Evolutionary conservation across 164 flowering plant species (phyloP), one percentile per base, ranked within the genome.

Genomic region (Berberis vulgaris): DNA sequence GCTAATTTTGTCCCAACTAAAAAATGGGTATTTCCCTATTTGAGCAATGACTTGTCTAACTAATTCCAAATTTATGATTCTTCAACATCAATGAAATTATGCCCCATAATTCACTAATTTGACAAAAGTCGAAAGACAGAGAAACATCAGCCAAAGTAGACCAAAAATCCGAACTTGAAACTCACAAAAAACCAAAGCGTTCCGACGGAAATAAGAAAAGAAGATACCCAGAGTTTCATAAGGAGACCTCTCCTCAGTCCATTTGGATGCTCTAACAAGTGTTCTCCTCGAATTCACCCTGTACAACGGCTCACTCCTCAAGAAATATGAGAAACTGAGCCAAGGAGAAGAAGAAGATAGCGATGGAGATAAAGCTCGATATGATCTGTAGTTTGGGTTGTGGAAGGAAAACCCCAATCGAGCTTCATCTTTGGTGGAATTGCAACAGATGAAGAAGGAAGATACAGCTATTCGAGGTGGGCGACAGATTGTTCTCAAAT

Each of bases 141-240:
- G 26, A 26, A 26, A 26, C 26, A 26, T 26, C 26, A 26, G 26
- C 26, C 26, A 26, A 26, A 26, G 26, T 26, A 26, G 26, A 26
- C 26, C 0, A 26, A 26, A 26, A 26, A 26, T 26, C 26, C 26
- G 0, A 26, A 26, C 26, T 26, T 11, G 45, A 6, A 63, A 63
- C 10, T n/a, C 38, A 58, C 0, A 6, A 41, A 47, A 38, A 65
- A n/a, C 10, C 13, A 3, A 52, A 7, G 13, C 0, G 10, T 10
- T 6, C 3, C 55, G n/a, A 52, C 13, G 13, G n/a, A 52, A 49
- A 6, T 49, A 6, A 6, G 52, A 9, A 1, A 1, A 13, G 1
- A 2, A 2, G 1, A 41, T 78, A 89, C 97, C 97, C 1, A 90
- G 87, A 13, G 86, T 86, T 46, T 87, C 88, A 46, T 90, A 91